Percentiles rank a stretch among this genome's conserved stretches.
phyloP scores from a whole-genome alignment of 2,329 filamentous ascomycete genomes.

The Aspergillus sp. region DNA sequence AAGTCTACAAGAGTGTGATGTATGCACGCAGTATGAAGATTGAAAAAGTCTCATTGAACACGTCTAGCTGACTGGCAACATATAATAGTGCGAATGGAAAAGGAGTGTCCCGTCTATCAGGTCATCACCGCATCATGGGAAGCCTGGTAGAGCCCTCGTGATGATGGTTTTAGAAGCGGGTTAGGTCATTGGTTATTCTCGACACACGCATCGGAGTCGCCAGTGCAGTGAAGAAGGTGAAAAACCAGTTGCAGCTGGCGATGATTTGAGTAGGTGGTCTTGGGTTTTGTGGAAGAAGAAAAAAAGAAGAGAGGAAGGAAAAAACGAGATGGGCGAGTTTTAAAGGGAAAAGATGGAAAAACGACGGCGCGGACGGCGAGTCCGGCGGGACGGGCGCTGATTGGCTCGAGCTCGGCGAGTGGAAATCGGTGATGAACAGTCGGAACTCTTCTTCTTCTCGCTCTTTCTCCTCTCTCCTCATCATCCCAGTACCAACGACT shows the following conservation, averaged over 20 bases:
- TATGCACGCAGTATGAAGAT: neutral
- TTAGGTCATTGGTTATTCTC: conserved; percentile 55
- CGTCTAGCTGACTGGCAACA: neutral
- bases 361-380: conserved; percentile 29
- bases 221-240: conserved; percentile 57
- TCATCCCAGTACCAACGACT: neutral
- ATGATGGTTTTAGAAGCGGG: conserved; percentile 80
- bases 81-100: conserved; percentile 4
- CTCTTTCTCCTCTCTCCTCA: neutral
- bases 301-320: conserved; percentile 27
- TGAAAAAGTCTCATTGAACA: conserved; percentile 2
- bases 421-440: neutral
- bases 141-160: conserved; percentile 55
- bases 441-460: conserved; percentile 2
- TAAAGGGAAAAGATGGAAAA: conserved; percentile 27
- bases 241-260: conserved; percentile 53
- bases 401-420: conserved; percentile 24
- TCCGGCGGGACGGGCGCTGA: conserved; percentile 22
- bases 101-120: conserved; percentile 43
- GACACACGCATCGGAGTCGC: conserved; percentile 71
- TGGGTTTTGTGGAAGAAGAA: conserved; percentile 47
- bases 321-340: conserved; percentile 18
- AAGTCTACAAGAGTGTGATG: neutral
- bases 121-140: conserved; percentile 48
- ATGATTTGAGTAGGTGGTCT: conserved; percentile 77